Conservation (phyloP, 148 eudicot genomes). For the Cornus kousa region DNA sequence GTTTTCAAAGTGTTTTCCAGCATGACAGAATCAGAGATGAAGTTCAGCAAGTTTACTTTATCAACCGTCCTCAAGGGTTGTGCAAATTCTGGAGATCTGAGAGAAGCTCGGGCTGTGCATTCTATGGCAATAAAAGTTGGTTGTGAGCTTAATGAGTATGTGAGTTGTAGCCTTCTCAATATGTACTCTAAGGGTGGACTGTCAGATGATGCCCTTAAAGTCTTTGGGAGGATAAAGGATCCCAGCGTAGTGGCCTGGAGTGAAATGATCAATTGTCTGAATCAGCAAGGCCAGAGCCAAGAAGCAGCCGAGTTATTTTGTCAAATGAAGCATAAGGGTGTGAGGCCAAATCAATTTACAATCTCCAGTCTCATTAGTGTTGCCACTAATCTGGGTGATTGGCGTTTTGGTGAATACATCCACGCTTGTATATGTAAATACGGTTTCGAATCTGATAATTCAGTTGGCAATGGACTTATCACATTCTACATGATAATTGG, state of each 20-base stretch:
- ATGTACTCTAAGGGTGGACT: conserved; percentile 47
- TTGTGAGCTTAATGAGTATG: conserved; percentile 35
- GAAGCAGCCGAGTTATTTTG: conserved; percentile 40
- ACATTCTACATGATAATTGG: conserved; percentile 25
- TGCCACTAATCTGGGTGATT: conserved; percentile 31
- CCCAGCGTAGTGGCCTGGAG: conserved; percentile 46
- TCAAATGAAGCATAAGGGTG: conserved; percentile 27
- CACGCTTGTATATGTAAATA: conserved; percentile 36
- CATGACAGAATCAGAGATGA: conserved; percentile 30
- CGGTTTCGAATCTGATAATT: conserved; percentile 27
- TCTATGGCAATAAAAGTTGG: conserved; percentile 33
- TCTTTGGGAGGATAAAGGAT: conserved; percentile 25
- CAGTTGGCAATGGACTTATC: conserved; percentile 30
- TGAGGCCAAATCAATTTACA: conserved; percentile 44
- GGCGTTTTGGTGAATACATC: conserved; percentile 22
- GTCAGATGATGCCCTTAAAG: conserved; percentile 31
- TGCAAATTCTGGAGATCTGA: conserved; percentile 26
- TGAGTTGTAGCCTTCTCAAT: conserved; percentile 42
- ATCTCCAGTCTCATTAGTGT: conserved; percentile 35
- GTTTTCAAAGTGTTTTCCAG: conserved; percentile 29
- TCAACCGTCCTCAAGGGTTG: conserved; percentile 43
- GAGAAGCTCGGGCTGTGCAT: conserved; percentile 36
- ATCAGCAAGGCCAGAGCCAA: conserved; percentile 35
- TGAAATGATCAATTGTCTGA: conserved; percentile 39
- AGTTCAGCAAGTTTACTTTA: conserved; percentile 37